These are phyloP conservation scores for Luzula sylvatica DNA, from an alignment of 176 grass and related monocot genomes.

Conservation along the genomic window DNA sequence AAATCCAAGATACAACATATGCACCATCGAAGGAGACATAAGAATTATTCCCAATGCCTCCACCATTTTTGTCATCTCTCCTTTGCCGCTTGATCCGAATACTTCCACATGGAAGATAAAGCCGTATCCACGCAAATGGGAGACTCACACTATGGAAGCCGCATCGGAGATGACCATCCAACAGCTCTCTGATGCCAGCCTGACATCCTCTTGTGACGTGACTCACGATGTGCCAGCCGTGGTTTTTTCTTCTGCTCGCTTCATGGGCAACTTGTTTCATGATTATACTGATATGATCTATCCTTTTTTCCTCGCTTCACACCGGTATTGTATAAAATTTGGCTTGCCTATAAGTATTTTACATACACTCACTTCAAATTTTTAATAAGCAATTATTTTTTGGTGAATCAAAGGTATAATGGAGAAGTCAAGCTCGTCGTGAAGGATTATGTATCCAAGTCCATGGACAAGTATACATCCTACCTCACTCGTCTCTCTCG, in stretches of 20 bases:
- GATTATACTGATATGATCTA: slow-evolving; percentile 84
- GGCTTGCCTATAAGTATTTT: neutral
- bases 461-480: slow-evolving; percentile 48
- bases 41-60: slow-evolving; percentile 43
- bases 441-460: slow-evolving; percentile 41
- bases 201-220: slow-evolving; percentile 43
- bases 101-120: slow-evolving; percentile 53
- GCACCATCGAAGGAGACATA: slow-evolving; percentile 64
- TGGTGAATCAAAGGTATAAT: slow-evolving; percentile 36
- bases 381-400: neutral
- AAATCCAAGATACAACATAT: slow-evolving; percentile 66
- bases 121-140: slow-evolving; percentile 72
- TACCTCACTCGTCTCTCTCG: slow-evolving; percentile 50
- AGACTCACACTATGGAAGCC: slow-evolving; percentile 22
- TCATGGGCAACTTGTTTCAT: slow-evolving; percentile 81
- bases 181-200: slow-evolving; percentile 46
- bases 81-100: slow-evolving; percentile 23
- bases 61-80: slow-evolving; percentile 51
- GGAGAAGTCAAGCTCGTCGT: slow-evolving; percentile 81
- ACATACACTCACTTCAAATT: neutral
- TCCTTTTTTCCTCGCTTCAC: slow-evolving; percentile 69
- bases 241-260: slow-evolving; percentile 63
- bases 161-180: slow-evolving; percentile 35
- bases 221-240: slow-evolving; percentile 55
- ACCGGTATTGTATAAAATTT: slow-evolving; percentile 1